Conservation (phyloP, 202 grass and related monocot species). For the Setaria viridis region DNA sequence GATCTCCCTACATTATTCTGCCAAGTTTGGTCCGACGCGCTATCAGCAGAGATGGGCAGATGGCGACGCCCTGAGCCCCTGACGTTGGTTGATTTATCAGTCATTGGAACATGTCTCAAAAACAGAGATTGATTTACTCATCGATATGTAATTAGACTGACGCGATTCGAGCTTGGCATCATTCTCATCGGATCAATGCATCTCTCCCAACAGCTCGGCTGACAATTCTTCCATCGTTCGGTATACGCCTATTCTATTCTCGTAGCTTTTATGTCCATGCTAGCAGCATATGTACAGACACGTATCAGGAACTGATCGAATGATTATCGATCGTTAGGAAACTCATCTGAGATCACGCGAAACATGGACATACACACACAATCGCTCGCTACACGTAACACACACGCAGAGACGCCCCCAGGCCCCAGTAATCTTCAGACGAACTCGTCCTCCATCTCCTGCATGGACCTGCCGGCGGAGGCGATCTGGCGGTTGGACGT, state of each 20-base stretch:
- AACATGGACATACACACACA: neutral
- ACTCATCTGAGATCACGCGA: neutral
- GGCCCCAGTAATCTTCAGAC: conserved; percentile 34
- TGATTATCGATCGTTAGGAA: neutral
- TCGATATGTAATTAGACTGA: neutral
- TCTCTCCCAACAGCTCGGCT: neutral
- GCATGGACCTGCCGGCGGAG: conserved; percentile 78
- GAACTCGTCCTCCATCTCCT: conserved; percentile 96
- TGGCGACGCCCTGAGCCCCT: neutral
- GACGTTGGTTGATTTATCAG: neutral
- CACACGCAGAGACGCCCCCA: neutral
- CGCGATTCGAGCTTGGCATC: neutral
- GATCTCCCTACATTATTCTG: too few relatives aligned
- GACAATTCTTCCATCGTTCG: neutral
- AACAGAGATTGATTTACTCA: neutral
- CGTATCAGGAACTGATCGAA: neutral
- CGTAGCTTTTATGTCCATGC: neutral
- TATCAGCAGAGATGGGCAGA: neutral
- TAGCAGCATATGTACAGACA: conserved; percentile 25
- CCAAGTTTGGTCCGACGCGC: neutral
- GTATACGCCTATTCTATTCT: neutral
- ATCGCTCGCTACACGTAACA: neutral
- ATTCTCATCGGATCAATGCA: neutral
- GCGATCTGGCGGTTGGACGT: conserved; percentile 99
- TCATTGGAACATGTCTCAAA: neutral